Percentiles rank a stretch among this genome's conserved stretches.
These are phyloP conservation scores for Rhizophlyctis rosea DNA, from an alignment of 192 early-diverging fungal species.

Conservation along the genomic window DNA sequence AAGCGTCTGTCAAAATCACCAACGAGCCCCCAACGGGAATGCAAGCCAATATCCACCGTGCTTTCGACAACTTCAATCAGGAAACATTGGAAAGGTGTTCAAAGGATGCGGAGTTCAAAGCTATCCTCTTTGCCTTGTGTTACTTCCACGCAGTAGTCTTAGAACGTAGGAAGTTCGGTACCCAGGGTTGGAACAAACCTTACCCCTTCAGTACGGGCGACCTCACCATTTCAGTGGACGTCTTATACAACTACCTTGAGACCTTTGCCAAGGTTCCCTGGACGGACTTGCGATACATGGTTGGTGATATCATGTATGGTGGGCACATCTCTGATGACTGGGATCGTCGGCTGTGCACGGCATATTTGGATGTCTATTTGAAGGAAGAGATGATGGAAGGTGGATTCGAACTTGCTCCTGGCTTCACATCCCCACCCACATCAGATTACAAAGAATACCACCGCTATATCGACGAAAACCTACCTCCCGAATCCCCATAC, in stretches of 20 bases:
- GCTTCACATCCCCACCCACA: constrained; percentile 52
- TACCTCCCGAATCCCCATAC: constrained; percentile 59
- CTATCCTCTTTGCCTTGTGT: constrained; percentile 58
- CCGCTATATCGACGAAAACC: constrained; percentile 62
- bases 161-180: constrained; percentile 64
- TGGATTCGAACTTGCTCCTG: constrained; percentile 60
- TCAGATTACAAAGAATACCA: constrained; percentile 68
- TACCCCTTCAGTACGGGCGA: constrained; percentile 68
- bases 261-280: constrained; percentile 64
- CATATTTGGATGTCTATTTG: constrained; percentile 61
- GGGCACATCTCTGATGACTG: constrained; percentile 70
- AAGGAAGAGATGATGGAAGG: constrained; percentile 64
- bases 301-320: constrained; percentile 70
- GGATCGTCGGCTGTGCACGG: constrained; percentile 59
- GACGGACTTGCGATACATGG: constrained; percentile 63
- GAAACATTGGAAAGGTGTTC: constrained; percentile 61
- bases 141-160: constrained; percentile 68
- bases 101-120: constrained; percentile 61
- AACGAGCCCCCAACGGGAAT: constrained; percentile 69
- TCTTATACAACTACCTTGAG: constrained; percentile 61
- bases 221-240: constrained; percentile 59
- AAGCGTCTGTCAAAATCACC: constrained; percentile 66
- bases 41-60: constrained; percentile 66
- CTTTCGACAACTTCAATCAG: constrained; percentile 65
- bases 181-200: constrained; percentile 62